Evolutionary conservation across 495 filamentous ascomycete genomes (phyloP).

Genomic region (Neurospora intermedia): DNA sequence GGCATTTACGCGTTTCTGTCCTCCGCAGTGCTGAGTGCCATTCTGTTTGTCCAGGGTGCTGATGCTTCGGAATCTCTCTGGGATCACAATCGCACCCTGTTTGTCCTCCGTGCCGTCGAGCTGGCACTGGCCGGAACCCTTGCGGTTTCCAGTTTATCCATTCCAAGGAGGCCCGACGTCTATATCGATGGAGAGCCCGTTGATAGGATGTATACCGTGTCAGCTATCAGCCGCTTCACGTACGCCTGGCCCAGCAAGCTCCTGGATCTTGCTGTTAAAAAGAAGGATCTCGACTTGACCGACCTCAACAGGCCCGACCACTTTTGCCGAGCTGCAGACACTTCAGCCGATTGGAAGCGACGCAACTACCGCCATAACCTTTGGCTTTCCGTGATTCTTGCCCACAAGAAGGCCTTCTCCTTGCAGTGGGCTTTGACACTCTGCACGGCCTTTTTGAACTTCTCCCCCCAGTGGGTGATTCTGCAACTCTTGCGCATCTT

Average conservation of each 20-base stretch:
- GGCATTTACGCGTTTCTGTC: slow-evolving; percentile 38
- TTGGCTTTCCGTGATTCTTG: slow-evolving; percentile 48
- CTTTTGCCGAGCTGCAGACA: slow-evolving; percentile 34
- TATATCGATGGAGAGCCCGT: slow-evolving; percentile 47
- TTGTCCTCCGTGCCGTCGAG: slow-evolving; percentile 30
- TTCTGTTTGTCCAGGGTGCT: slow-evolving; percentile 30
- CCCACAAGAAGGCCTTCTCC: slow-evolving; percentile 42
- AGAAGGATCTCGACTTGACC: slow-evolving; percentile 45
- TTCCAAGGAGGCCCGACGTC: slow-evolving; percentile 62
- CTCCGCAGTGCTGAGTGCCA: slow-evolving; percentile 23
- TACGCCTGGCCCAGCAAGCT: slow-evolving; percentile 51
- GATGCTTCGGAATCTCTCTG: slow-evolving; percentile 21
- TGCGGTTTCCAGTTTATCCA: slow-evolving; percentile 28
- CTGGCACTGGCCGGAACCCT: slow-evolving; percentile 24
- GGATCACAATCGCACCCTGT: slow-evolving; percentile 10
- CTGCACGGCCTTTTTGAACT: slow-evolving; percentile 44
- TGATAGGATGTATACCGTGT: slow-evolving; percentile 52
- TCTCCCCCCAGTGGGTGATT: slow-evolving; percentile 61
- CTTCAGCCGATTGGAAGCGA: slow-evolving; percentile 40
- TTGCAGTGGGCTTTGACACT: slow-evolving; percentile 46
- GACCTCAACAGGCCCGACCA: slow-evolving; percentile 50
- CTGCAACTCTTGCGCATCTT: slow-evolving; percentile 51
- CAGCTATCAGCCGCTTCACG: slow-evolving; percentile 49
- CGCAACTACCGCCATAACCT: slow-evolving; percentile 40
- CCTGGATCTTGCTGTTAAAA: slow-evolving; percentile 41